These are phyloP conservation scores for Cladosporium sp. DNA, from an alignment of 2,329 filamentous ascomycete species.

Conservation along the genomic window DNA sequence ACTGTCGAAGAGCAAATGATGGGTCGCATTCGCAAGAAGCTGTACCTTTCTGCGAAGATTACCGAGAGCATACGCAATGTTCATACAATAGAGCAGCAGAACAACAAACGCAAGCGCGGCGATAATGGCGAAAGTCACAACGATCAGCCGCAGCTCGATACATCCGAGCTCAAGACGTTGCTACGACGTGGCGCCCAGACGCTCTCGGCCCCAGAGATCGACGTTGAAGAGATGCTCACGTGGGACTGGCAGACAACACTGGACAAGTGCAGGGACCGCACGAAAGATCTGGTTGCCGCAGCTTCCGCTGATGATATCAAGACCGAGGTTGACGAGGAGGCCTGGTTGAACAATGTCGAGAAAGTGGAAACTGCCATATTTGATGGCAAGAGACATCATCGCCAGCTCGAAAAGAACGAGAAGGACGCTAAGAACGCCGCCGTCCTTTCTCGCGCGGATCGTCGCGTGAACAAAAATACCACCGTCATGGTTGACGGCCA, in stretches of 20 bases:
- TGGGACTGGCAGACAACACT: conserved; percentile 55
- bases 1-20: conserved; percentile 59
- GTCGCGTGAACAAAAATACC: conserved; percentile 54
- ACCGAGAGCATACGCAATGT: conserved; percentile 56
- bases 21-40: conserved; percentile 56
- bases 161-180: conserved; percentile 50
- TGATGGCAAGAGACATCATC: conserved; percentile 50
- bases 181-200: conserved; percentile 53
- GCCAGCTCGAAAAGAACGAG: conserved; percentile 32
- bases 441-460: conserved; percentile 39
- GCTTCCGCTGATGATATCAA: neutral
- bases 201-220: conserved; percentile 48
- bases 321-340: conserved; percentile 46
- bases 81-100: conserved; percentile 34
- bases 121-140: conserved; percentile 36
- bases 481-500: conserved; percentile 55
- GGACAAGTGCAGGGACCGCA: conserved; percentile 51
- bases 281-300: conserved; percentile 29
- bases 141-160: conserved; percentile 47
- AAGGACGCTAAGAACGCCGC: conserved; percentile 29
- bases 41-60: conserved; percentile 58
- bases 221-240: conserved; percentile 54
- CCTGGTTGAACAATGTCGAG: conserved; percentile 56
- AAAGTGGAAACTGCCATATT: conserved; percentile 55
- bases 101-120: conserved; percentile 30